These are phyloP conservation scores for Coniferiporia weirii DNA, from an alignment of 1,284 basidiomycete genomes.

Conservation along the genomic window DNA sequence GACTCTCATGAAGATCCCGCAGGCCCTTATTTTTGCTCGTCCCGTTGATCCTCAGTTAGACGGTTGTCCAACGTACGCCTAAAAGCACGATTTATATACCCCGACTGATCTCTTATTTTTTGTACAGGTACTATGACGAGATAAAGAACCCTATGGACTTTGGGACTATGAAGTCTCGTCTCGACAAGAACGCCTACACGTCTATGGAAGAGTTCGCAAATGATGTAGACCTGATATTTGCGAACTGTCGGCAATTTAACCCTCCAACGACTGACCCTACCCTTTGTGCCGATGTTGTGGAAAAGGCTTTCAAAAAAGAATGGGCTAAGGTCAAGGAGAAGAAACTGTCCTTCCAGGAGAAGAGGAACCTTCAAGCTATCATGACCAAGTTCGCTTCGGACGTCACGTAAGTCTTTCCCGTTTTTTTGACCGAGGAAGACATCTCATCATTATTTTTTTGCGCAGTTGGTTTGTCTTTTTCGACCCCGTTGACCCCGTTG, in stretches of 20 bases:
- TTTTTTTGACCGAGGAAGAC: not conserved
- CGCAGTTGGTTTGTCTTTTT: slow-evolving; percentile 72
- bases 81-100: slow-evolving; percentile 2
- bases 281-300: slow-evolving; percentile 66
- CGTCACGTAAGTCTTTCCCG: slow-evolving; percentile 48
- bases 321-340: slow-evolving; percentile 78
- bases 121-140: slow-evolving; percentile 82
- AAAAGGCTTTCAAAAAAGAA: slow-evolving; percentile 78
- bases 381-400: slow-evolving; percentile 73
- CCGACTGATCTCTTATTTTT: slow-evolving; percentile 8
- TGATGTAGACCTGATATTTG: slow-evolving; percentile 83
- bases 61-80: slow-evolving; percentile 80
- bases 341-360: slow-evolving; percentile 77
- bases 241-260: slow-evolving; percentile 89
- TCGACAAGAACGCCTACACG: slow-evolving; percentile 62
- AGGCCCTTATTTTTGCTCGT: slow-evolving; percentile 72
- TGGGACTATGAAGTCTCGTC: slow-evolving; percentile 73
- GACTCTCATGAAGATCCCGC: slow-evolving; percentile 59
- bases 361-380: slow-evolving; percentile 70
- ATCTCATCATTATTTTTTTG: slow-evolving; percentile 11
- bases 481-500: slow-evolving; percentile 80
- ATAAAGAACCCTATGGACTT: slow-evolving; percentile 96
- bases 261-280: slow-evolving; percentile 74
- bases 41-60: slow-evolving; percentile 85
- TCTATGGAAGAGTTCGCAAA: slow-evolving; percentile 79